These are phyloP conservation scores for Starmerella bombicola DNA, from an alignment of 805 yeast species.

Conservation along the genomic window DNA sequence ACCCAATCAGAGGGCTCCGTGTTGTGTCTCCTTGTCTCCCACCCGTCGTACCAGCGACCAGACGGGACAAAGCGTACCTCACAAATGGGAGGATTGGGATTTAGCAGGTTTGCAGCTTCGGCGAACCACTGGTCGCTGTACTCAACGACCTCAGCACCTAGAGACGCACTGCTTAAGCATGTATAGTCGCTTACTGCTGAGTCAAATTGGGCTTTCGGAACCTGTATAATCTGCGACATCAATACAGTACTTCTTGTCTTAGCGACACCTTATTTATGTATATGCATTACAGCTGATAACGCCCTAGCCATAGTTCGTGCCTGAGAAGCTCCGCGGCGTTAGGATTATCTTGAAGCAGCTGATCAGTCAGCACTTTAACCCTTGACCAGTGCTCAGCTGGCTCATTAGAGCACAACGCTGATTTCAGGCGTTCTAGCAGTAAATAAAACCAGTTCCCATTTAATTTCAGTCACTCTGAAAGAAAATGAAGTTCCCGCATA, in stretches of 20 bases:
- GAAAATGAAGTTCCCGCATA: no score
- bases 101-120: constrained; percentile 72
- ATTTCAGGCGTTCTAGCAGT: no score
- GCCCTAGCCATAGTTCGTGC: background rate
- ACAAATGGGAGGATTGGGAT: constrained; percentile 67
- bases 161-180: constrained; percentile 72
- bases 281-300: background rate
- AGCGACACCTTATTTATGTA: no score
- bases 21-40: constrained; percentile 97
- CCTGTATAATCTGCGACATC: constrained; percentile 13
- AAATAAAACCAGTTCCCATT: no score
- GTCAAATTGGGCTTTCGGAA: constrained; percentile 20
- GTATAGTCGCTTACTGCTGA: constrained; percentile 20
- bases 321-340: background rate
- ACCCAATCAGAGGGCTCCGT: constrained; percentile 79
- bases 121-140: constrained; percentile 94
- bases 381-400: no score
- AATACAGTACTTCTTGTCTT: no score
- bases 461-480: no score
- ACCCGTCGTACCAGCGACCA: constrained; percentile 98
- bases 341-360: no score
- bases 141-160: constrained; percentile 63
- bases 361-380: no score
- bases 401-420: no score
- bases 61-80: constrained; percentile 68